phyloP scores from a whole-genome alignment of 306 rosid species.

The Rosa lucieae region DNA sequence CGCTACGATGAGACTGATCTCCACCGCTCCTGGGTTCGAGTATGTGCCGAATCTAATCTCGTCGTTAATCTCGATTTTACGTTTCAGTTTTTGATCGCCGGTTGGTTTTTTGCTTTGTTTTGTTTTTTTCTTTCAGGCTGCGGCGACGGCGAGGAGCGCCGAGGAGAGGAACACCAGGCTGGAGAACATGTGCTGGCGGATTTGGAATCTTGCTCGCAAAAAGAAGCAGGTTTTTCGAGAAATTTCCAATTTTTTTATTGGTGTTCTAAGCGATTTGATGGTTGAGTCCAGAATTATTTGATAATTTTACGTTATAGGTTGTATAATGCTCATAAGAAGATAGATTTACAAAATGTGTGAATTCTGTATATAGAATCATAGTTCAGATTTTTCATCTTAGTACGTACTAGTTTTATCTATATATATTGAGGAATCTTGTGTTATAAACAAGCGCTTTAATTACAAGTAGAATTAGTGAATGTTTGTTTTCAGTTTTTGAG shows the following conservation, averaged over 20 bases:
- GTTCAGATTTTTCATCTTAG: background rate
- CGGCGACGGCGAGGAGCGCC: slow-evolving; percentile 58
- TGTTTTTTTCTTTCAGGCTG: slow-evolving; percentile 35
- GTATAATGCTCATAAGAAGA: background rate
- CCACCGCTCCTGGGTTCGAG: slow-evolving; percentile 60
- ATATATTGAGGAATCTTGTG: background rate
- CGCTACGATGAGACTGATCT: slow-evolving; percentile 67
- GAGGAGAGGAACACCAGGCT: slow-evolving; percentile 65
- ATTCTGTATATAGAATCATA: background rate
- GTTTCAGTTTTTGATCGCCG: background rate
- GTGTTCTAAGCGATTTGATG: background rate
- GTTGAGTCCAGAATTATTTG: background rate
- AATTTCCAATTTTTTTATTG: background rate
- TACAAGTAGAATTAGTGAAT: background rate
- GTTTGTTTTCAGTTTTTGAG: background rate
- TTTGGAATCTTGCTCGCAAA: slow-evolving; percentile 68
- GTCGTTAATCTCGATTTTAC: background rate
- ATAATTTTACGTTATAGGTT: background rate
- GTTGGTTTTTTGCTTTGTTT: too few species aligned
- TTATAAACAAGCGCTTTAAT: background rate
- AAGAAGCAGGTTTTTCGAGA: slow-evolving; percentile 51
- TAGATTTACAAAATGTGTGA: background rate
- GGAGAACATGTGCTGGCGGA: slow-evolving; percentile 70
- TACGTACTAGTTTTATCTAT: background rate
- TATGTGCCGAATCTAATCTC: background rate